phyloP scores from a whole-genome alignment of 1,139 yeast species.

The Taphrina populina region DNA sequence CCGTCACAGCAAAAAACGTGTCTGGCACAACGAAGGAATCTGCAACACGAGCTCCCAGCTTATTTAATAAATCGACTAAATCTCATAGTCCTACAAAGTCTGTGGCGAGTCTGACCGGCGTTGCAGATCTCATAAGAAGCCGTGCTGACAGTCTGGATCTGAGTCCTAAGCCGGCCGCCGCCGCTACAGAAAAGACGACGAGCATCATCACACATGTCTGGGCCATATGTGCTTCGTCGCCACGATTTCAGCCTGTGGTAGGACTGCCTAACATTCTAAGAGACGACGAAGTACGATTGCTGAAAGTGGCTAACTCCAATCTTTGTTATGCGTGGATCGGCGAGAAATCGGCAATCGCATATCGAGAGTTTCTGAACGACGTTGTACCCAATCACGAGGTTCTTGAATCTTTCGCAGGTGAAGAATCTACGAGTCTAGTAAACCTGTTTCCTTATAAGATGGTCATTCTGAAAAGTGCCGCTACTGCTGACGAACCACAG shows the following conservation, averaged over 20 bases:
- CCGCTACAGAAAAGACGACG: no score
- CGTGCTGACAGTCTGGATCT: neutral
- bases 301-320: neutral
- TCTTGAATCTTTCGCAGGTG: neutral
- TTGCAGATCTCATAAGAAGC: conserved; percentile 16
- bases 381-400: no score
- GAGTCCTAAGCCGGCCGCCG: no score
- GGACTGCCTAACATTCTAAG: neutral
- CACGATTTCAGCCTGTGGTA: no score
- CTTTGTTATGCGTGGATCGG: conserved; percentile 1
- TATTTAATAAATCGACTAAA: neutral
- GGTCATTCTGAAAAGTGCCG: neutral
- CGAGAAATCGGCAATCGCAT: no score
- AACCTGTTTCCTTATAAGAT: neutral
- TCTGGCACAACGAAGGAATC: no score
- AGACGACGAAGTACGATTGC: conserved; percentile 1
- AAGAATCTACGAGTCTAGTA: conserved; percentile 1
- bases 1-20: no score
- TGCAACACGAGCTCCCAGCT: neutral
- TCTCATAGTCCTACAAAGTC: neutral
- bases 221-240: no score
- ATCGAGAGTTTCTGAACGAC: no score
- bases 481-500: neutral
- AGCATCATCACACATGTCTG: no score
- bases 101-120: conserved; percentile 8